Percentiles rank a stretch among this genome's conserved stretches.
Evolutionary conservation across 169 alveolate genomes (phyloP).

Genomic region (Eimeria maxima): DNA sequence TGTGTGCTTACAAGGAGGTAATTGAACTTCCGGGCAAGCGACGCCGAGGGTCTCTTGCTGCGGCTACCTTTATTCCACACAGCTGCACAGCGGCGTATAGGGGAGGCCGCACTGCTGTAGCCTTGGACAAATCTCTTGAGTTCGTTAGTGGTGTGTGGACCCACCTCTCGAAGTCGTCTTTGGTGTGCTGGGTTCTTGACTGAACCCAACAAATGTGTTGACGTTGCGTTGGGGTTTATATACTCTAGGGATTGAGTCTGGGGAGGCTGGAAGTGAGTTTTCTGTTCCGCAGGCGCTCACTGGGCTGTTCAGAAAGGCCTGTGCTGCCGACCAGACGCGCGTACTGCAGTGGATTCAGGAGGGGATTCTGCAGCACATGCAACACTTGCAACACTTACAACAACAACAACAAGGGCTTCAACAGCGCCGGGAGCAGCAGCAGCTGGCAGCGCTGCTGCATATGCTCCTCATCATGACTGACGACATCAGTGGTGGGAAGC

Average conservation of each 20-base stretch:
- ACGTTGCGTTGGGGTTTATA: not conserved
- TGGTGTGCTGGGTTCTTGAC: not conserved
- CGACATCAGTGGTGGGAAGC: slow-evolving; percentile 40
- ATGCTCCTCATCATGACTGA: slow-evolving; percentile 65
- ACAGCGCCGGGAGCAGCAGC: slow-evolving; percentile 41
- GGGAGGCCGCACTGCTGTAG: not conserved
- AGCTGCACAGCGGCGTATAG: not conserved
- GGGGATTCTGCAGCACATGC: slow-evolving; percentile 65
- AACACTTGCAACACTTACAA: slow-evolving; percentile 41
- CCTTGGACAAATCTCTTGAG: not conserved
- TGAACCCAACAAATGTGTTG: not conserved
- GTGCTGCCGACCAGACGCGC: slow-evolving; percentile 59
- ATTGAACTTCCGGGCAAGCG: not conserved
- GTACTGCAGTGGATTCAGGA: slow-evolving; percentile 55
- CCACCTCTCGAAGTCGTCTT: not conserved
- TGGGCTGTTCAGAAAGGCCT: slow-evolving; percentile 44
- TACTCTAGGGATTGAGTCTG: not conserved
- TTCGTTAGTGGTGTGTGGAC: not conserved
- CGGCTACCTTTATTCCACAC: not conserved
- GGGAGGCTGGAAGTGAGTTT: not conserved
- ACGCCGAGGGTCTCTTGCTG: not conserved
- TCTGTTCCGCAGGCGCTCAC: slow-evolving; percentile 58
- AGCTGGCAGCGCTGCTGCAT: slow-evolving; percentile 47
- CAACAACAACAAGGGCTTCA: slow-evolving; percentile 48
- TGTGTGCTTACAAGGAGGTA: slow-evolving; percentile 65